Evolutionary conservation across 352 stramenopile species (phyloP).

Genomic region (Globisporangium carolinianum): DNA sequence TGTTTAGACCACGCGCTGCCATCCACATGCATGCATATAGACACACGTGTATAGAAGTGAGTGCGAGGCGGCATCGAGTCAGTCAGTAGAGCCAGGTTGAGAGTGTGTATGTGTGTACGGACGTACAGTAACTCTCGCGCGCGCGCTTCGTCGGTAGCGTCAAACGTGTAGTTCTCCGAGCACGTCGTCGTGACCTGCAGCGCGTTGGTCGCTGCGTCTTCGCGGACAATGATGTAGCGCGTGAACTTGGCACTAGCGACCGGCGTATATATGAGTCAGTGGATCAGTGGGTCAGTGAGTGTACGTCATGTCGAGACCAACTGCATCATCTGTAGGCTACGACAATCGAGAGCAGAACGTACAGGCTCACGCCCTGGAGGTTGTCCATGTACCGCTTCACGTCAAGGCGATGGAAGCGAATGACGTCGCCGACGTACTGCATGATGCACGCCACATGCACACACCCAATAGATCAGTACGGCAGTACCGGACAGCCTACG

Average conservation of each 20-base stretch:
- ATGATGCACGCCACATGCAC: neutral
- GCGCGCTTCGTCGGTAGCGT: slow-evolving; percentile 40
- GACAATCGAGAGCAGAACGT: slow-evolving; percentile 6
- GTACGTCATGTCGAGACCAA: too few species aligned
- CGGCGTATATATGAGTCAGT: too few species aligned
- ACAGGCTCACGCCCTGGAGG: slow-evolving; percentile 53
- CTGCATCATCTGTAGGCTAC: too few species aligned
- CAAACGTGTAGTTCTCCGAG: slow-evolving; percentile 57
- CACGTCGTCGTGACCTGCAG: slow-evolving; percentile 16
- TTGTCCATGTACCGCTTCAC: slow-evolving; percentile 56
- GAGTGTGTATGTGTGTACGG: too few species aligned
- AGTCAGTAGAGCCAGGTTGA: neutral
- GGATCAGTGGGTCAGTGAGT: too few species aligned
- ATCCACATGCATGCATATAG: neutral
- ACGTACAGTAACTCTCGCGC: slow-evolving; percentile 32
- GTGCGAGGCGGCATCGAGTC: too few species aligned
- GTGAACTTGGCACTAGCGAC: slow-evolving; percentile 15
- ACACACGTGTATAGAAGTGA: neutral
- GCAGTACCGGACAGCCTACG: neutral
- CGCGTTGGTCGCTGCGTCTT: too few species aligned
- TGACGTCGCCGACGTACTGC: slow-evolving; percentile 65
- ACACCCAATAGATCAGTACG: too few species aligned
- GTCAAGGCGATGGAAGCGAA: slow-evolving; percentile 72
- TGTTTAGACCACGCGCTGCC: slow-evolving; percentile 40
- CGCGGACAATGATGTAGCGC: slow-evolving; percentile 52